phyloP scores from a whole-genome alignment of 1,284 basidiomycete genomes.

The Fistulina hepatica region DNA sequence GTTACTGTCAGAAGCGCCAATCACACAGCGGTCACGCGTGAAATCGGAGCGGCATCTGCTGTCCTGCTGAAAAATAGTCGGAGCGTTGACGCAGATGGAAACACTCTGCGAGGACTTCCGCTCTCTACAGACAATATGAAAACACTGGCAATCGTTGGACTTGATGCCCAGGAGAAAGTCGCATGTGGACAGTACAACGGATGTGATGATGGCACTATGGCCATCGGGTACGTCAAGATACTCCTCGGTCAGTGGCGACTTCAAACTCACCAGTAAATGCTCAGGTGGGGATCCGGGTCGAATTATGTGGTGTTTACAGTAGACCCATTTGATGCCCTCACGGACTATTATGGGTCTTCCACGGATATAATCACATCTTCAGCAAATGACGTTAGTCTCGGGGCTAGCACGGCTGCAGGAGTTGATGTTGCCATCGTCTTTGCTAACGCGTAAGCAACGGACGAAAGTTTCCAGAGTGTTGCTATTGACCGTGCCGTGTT shows the following conservation, averaged over 20 bases:
- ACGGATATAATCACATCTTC: slow-evolving; percentile 39
- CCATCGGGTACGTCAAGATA: too few relatives aligned
- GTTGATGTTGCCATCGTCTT: slow-evolving; percentile 59
- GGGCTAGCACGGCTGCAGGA: slow-evolving; percentile 34
- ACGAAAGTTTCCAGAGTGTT: too few relatives aligned
- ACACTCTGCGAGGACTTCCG: slow-evolving; percentile 30
- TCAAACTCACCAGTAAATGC: too few relatives aligned
- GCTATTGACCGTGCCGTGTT: too few relatives aligned
- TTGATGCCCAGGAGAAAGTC: slow-evolving; percentile 34
- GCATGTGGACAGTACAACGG: too few relatives aligned
- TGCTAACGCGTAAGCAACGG: too few relatives aligned
- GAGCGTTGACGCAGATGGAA: slow-evolving; percentile 17
- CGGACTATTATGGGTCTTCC: slow-evolving; percentile 32
- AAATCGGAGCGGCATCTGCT: slow-evolving; percentile 60
- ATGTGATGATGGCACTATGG: slow-evolving; percentile 39
- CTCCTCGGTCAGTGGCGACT: too few relatives aligned
- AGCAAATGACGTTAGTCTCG: slow-evolving; percentile 41
- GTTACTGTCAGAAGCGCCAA: slow-evolving; percentile 52
- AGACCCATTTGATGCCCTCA: slow-evolving; percentile 41
- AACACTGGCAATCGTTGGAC: slow-evolving; percentile 33
- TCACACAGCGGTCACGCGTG: slow-evolving; percentile 43
- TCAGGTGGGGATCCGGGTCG: slow-evolving; percentile 40
- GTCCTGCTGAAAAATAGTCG: slow-evolving; percentile 70
- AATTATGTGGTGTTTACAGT: slow-evolving; percentile 33
- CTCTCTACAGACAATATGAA: slow-evolving; percentile 37